Evolutionary conservation across 2,329 filamentous ascomycete species (phyloP).

Genomic region (Fulvia fulva): DNA sequence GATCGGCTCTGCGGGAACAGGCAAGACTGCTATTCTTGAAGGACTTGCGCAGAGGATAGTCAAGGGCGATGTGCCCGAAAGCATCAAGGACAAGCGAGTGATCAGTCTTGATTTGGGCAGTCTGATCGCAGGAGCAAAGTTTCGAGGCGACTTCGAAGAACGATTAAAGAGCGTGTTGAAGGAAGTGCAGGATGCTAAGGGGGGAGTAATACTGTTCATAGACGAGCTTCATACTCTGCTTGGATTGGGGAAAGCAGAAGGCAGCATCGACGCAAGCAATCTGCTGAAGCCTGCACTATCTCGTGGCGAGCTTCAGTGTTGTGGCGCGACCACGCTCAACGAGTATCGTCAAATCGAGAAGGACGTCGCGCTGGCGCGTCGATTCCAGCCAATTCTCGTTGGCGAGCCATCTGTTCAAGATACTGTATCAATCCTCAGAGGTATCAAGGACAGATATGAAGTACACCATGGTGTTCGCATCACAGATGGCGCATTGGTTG

Average conservation of each 20-base stretch:
- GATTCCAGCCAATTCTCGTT: constrained; percentile 94
- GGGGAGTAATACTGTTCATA: constrained; percentile 88
- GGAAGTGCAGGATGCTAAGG: constrained; percentile 84
- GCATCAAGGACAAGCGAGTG: constrained; percentile 89
- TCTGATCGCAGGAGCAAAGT: constrained; percentile 93
- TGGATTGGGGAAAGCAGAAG: constrained; percentile 90
- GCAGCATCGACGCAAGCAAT: constrained; percentile 94
- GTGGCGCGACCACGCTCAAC: constrained; percentile 85
- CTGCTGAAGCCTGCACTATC: constrained; percentile 90
- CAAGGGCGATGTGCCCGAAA: constrained; percentile 88
- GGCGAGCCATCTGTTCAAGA: constrained; percentile 86
- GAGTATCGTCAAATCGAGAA: constrained; percentile 95
- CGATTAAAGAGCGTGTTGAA: constrained; percentile 84
- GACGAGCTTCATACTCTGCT: constrained; percentile 91
- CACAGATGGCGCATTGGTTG: constrained; percentile 85
- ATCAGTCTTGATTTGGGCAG: constrained; percentile 84
- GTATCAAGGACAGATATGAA: constrained; percentile 97
- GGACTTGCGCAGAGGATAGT: constrained; percentile 87
- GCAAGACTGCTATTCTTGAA: constrained; percentile 91
- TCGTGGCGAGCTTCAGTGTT: constrained; percentile 88
- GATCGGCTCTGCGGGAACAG: constrained; percentile 87
- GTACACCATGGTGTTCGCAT: constrained; percentile 96
- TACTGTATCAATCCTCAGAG: constrained; percentile 89
- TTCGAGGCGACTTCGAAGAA: constrained; percentile 93
- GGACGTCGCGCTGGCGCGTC: constrained; percentile 83